Evolutionary conservation across 441 rosid species (phyloP).

Genomic region (Gossypium trilobum): DNA sequence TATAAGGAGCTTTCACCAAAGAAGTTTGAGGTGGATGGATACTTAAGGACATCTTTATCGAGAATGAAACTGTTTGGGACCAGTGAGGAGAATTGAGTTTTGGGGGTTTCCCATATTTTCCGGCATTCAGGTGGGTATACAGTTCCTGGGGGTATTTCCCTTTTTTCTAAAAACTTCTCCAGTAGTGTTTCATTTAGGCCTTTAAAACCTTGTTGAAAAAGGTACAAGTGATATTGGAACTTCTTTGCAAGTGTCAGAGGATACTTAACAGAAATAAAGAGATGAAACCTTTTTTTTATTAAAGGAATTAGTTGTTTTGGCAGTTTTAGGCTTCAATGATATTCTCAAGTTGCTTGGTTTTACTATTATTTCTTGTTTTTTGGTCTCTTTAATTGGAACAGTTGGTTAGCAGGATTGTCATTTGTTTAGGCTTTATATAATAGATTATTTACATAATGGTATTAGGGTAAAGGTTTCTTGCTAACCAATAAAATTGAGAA

Average conservation of each 20-base stretch:
- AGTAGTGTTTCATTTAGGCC: neutral
- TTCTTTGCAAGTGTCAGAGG: neutral
- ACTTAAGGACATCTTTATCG: slow-evolving; percentile 58
- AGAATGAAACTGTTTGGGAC: slow-evolving; percentile 65
- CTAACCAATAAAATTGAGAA: neutral
- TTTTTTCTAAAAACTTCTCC: neutral
- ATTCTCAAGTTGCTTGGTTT: neutral
- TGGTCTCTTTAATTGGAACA: neutral
- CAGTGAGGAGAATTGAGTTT: slow-evolving; percentile 30
- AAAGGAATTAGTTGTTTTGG: neutral
- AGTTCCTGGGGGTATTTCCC: neutral
- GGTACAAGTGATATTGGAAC: neutral
- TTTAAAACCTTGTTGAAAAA: slow-evolving; percentile 1
- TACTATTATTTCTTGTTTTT: neutral
- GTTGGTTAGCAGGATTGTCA: neutral
- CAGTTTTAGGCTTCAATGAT: neutral
- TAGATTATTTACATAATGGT: neutral
- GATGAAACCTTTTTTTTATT: neutral
- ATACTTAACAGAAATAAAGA: slow-evolving; percentile 5
- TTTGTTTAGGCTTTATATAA: neutral
- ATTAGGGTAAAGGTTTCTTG: neutral
- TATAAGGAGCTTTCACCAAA: slow-evolving; percentile 63
- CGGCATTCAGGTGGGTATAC: slow-evolving; percentile 15
- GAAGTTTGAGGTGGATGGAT: slow-evolving; percentile 74
- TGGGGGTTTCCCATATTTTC: neutral